phyloP scores from a whole-genome alignment of 176 grass and related monocot genomes.

The Carex kokanica region DNA sequence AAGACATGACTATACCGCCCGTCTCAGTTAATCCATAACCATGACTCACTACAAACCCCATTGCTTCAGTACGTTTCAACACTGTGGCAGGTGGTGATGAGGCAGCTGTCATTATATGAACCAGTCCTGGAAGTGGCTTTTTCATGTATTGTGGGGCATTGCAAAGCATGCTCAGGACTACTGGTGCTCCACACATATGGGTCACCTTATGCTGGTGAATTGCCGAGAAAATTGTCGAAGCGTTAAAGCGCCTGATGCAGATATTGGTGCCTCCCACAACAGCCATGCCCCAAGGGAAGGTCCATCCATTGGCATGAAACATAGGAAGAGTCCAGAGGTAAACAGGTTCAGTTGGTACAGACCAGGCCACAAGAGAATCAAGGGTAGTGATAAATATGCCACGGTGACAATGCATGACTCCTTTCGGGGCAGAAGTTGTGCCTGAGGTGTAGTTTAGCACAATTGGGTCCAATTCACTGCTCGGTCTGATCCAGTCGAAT shows the following conservation, averaged over 20 bases:
- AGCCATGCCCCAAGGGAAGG: conserved; percentile 79
- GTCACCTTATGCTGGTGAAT: conserved; percentile 37
- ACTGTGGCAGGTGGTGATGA: conserved; percentile 64
- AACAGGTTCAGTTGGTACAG: conserved; percentile 43
- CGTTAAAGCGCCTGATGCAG: conserved; percentile 65
- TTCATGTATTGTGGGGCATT: conserved; percentile 43
- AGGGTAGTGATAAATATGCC: conserved; percentile 49
- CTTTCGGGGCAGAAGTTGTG: conserved; percentile 82
- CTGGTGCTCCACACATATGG: conserved; percentile 84
- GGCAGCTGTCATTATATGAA: conserved; percentile 61
- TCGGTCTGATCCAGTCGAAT: conserved; percentile 59
- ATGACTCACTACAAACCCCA: conserved; percentile 65
- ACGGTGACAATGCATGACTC: conserved; percentile 84
- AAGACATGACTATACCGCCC: conserved; percentile 39
- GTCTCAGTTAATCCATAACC: conserved; percentile 88
- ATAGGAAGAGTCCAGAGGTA: conserved; percentile 90
- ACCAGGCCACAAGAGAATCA: conserved; percentile 52
- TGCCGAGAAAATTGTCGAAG: conserved; percentile 39
- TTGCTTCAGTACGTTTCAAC: conserved; percentile 50
- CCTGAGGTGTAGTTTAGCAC: conserved; percentile 93
- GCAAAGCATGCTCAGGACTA: conserved; percentile 85
- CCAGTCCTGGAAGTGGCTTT: conserved; percentile 35
- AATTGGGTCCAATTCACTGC: conserved; percentile 83
- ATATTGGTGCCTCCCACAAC: conserved; percentile 68
- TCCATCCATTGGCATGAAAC: conserved; percentile 95